Percentiles rank a stretch among this genome's conserved stretches.
These are phyloP conservation scores for Suhomyces chickasaworum DNA, from an alignment of 1,139 yeast species.

Conservation along the genomic window DNA sequence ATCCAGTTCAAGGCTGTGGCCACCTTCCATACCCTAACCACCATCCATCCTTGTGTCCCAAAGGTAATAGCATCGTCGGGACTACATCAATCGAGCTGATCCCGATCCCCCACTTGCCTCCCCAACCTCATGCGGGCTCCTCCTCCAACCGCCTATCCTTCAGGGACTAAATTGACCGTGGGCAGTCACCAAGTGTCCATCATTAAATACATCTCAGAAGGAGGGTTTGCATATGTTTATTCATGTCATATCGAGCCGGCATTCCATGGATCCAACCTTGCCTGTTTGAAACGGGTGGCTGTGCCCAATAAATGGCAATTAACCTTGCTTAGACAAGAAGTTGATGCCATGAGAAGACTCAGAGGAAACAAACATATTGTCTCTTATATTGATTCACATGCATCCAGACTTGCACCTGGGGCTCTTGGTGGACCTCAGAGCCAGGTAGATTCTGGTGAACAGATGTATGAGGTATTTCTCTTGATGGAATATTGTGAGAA, in stretches of 20 bases:
- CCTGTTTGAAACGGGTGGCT: slow-evolving; percentile 73
- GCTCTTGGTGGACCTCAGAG: slow-evolving; percentile 29
- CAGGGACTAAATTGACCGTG: slow-evolving; percentile 64
- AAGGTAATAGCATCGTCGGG: background rate
- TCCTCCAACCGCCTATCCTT: slow-evolving; percentile 60
- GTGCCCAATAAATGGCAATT: slow-evolving; percentile 74
- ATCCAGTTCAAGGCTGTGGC: slow-evolving; percentile 1
- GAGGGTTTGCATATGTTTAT: slow-evolving; percentile 83
- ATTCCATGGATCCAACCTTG: slow-evolving; percentile 48
- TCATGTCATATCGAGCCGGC: slow-evolving; percentile 60
- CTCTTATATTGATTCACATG: slow-evolving; percentile 91
- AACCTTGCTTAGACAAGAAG: slow-evolving; percentile 71
- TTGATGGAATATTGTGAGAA: slow-evolving; percentile 91
- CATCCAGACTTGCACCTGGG: slow-evolving; percentile 56
- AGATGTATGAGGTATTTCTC: slow-evolving; percentile 82
- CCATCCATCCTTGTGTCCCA: background rate
- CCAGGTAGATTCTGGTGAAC: slow-evolving; percentile 24
- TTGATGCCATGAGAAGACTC: slow-evolving; percentile 80
- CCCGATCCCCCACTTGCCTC: background rate
- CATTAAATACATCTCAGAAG: slow-evolving; percentile 60
- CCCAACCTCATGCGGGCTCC: slow-evolving; percentile 27
- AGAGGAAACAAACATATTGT: slow-evolving; percentile 80
- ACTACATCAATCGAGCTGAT: background rate
- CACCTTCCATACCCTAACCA: background rate
- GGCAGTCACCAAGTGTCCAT: slow-evolving; percentile 64